Percentiles rank a stretch among this genome's conserved stretches.
phyloP scores from a whole-genome alignment of 75 land plant genomes.

The Azolla pinnata region DNA sequence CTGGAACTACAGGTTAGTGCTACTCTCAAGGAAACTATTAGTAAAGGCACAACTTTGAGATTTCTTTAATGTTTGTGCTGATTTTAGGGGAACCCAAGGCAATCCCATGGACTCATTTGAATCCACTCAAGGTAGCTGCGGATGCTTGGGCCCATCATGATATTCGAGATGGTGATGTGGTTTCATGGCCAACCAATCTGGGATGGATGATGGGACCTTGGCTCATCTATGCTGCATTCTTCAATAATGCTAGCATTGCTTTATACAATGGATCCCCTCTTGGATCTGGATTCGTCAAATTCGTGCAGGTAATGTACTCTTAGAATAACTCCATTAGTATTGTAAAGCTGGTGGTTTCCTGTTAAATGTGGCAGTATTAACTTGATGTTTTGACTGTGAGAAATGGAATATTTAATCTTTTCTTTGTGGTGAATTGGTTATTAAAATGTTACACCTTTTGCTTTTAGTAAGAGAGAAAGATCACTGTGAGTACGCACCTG shows the following conservation, averaged over 20 bases:
- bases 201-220: constrained; percentile 99
- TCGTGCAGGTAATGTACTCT: constrained; percentile 63
- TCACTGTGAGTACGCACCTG: too few species aligned
- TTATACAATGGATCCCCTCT: constrained; percentile 87
- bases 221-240: constrained; percentile 79
- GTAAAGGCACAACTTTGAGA: too few species aligned
- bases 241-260: constrained; percentile 86
- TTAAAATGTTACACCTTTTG: too few species aligned
- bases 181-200: constrained; percentile 93
- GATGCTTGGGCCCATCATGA: constrained; percentile 99
- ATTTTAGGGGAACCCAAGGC: constrained; percentile 95
- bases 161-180: constrained; percentile 69
- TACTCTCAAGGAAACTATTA: background rate
- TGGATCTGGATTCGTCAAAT: constrained; percentile 72
- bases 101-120: constrained; percentile 82
- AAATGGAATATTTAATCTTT: too few species aligned
- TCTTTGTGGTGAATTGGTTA: too few species aligned
- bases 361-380: too few species aligned
- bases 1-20: constrained; percentile 87
- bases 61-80: too few species aligned
- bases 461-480: too few species aligned
- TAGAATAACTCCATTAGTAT: background rate
- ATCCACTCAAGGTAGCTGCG: constrained; percentile 90
- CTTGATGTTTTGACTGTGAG: too few species aligned
- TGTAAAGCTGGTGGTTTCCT: too few species aligned